Base-by-base conservation (phyloP, 495 filamentous ascomycete species). In the Lepraria neglecta region DNA sequence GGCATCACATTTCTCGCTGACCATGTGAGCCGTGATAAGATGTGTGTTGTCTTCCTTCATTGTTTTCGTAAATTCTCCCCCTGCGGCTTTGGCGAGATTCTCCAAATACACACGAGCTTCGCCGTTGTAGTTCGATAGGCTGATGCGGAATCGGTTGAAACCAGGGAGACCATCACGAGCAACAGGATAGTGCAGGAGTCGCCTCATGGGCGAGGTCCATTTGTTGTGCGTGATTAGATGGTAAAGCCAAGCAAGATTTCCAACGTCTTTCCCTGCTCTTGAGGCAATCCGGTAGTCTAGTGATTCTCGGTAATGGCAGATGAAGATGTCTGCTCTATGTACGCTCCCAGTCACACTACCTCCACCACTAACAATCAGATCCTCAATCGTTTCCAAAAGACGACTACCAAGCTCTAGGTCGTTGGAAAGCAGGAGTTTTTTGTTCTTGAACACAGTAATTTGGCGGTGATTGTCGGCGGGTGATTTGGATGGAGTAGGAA, bases 21-120 rank as follows among this genome's bases (percentile, higher is more conserved):
- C 79, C 38, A 83, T 82, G 65, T 95, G 87, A 6, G 94, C 94
- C 5, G 94, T 95, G 63, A 98, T 90, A 4, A 98, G 79, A 73
- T 98, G 94, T 0, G 92, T 97, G 68, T 97, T 97, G 52, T 95
- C 90, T 58, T 87, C 82, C 70, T 88, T 94, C 82, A 98, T 85
- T 0, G 90, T 91, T 74, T 92, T 92, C 7, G 94, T 97, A 68
- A 87, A 97, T 56, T 86, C 84, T 0, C 85, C 94, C 6, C 95
- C 95, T 3, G 87, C 75, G 19, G 90, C 90, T 48, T 75, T 83
- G 55, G 97, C 85, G 31, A 99, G 78, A 64, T 92, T 97, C 71
- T 99, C 94, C 31, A 99, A 78, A 71, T 97, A 99, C 46, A 89
- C 82, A 35, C 94, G 82, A 11, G 92, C 91, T 72, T 99, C 95